Evolutionary conservation across 352 stramenopile species (phyloP).

Genomic region (Saprolegnia diclina): DNA sequence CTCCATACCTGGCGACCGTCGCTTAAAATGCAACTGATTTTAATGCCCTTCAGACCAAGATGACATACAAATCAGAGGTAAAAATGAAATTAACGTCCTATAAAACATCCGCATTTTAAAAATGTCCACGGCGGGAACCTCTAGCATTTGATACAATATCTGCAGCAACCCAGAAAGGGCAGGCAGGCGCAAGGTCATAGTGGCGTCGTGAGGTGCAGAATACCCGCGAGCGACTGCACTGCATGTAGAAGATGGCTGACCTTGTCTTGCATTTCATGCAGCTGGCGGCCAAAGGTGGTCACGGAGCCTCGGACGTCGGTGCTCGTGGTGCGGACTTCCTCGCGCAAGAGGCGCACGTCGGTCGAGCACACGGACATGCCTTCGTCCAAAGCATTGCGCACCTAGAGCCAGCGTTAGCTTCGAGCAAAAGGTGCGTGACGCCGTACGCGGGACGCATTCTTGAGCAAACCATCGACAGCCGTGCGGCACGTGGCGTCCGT

Average conservation of each 20-base stretch:
- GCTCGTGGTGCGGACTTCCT: constrained; percentile 5
- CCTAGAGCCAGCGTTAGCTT: not conserved
- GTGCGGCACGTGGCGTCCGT: not conserved
- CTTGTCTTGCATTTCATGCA: not conserved
- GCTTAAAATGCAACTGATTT: not conserved
- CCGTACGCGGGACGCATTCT: constrained; percentile 7
- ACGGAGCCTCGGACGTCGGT: not conserved
- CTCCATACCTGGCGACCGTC: not conserved
- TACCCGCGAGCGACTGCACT: constrained; percentile 14
- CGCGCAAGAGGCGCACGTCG: constrained; percentile 1
- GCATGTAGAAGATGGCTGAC: constrained; percentile 12
- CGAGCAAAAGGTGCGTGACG: not conserved
- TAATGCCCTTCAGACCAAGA: not conserved
- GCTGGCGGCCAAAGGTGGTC: not conserved
- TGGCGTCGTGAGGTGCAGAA: constrained; percentile 11
- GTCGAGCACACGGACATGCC: constrained; percentile 5
- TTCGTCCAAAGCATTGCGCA: constrained; percentile 4
- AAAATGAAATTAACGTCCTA: too few relatives aligned
- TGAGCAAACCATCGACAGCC: not conserved
- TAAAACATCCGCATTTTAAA: too few relatives aligned
- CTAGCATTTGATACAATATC: not conserved
- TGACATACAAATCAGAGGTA: too few relatives aligned
- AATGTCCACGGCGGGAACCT: too few relatives aligned
- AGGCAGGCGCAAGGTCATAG: not conserved
- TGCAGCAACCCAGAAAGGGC: not conserved